Conservation (phyloP, 345 rosid genomes). For the Eucalyptus paniculata region DNA sequence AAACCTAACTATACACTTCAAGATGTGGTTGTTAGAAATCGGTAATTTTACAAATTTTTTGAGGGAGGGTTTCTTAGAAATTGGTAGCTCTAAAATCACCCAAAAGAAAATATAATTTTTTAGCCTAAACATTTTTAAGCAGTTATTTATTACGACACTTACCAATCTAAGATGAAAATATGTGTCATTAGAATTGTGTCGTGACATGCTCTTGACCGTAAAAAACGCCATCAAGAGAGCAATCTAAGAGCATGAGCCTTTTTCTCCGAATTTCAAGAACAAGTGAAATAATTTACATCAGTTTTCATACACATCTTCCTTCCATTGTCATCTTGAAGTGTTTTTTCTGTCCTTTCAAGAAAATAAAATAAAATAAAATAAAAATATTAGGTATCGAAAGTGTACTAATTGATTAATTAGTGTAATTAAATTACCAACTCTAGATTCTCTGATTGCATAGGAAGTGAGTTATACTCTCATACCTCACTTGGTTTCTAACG, state of each 20-base stretch:
- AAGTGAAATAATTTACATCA: background rate
- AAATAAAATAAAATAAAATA: too few species aligned
- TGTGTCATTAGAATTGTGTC: background rate
- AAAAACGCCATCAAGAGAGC: too few species aligned
- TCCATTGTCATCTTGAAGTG: background rate
- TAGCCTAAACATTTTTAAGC: background rate
- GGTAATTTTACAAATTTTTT: background rate
- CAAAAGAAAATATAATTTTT: background rate
- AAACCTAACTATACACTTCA: background rate
- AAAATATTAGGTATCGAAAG: too few species aligned
- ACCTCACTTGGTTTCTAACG: too few species aligned
- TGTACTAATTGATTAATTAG: too few species aligned
- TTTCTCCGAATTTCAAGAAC: too few species aligned
- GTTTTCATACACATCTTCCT: background rate
- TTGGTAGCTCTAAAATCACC: background rate
- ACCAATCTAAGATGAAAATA: background rate
- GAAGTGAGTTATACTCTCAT: too few species aligned
- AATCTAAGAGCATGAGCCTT: too few species aligned
- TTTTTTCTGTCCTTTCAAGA: background rate
- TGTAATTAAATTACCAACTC: accelerated
- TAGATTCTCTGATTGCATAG: accelerated
- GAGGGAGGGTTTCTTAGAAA: background rate
- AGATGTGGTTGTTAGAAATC: background rate
- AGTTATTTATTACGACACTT: background rate
- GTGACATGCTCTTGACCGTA: background rate